These are phyloP conservation scores for Ambrosiella xylebori DNA, from an alignment of 2,329 filamentous ascomycete genomes.

Conservation along the genomic window DNA sequence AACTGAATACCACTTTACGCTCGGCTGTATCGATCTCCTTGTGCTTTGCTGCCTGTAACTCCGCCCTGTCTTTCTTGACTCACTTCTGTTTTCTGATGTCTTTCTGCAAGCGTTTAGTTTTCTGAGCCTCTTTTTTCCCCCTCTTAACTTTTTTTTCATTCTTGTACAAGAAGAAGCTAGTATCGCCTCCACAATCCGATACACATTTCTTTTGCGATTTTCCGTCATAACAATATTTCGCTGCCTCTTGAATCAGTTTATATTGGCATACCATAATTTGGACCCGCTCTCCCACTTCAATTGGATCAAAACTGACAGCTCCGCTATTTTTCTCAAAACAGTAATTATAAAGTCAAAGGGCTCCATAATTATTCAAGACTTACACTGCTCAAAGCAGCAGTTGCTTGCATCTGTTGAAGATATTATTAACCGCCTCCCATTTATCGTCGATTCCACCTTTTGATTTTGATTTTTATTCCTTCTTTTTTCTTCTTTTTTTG, in stretches of 20 bases:
- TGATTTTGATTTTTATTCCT: neutral
- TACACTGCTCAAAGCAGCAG: constrained; percentile 5
- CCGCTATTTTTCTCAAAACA: constrained; percentile 5
- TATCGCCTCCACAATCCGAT: neutral
- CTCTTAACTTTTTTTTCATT: neutral
- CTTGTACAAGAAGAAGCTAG: neutral
- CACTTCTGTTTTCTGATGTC: neutral
- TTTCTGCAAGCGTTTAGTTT: neutral
- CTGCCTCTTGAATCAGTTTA: neutral
- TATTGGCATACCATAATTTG: neutral
- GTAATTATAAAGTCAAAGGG: neutral
- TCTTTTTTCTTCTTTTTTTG: neutral
- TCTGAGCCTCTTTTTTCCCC: neutral
- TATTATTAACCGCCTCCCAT: neutral
- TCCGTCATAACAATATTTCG: no score
- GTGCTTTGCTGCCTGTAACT: no score
- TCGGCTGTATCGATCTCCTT: no score
- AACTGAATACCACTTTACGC: no score
- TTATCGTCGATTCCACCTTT: neutral
- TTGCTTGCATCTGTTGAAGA: neutral
- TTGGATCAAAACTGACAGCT: constrained; percentile 1
- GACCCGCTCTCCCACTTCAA: neutral
- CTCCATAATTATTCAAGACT: constrained; percentile 5
- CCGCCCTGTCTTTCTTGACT: no score
- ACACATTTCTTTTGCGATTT: no score